phyloP scores from a whole-genome alignment of 1,139 yeast genomes.

The Pichia inconspicua region DNA sequence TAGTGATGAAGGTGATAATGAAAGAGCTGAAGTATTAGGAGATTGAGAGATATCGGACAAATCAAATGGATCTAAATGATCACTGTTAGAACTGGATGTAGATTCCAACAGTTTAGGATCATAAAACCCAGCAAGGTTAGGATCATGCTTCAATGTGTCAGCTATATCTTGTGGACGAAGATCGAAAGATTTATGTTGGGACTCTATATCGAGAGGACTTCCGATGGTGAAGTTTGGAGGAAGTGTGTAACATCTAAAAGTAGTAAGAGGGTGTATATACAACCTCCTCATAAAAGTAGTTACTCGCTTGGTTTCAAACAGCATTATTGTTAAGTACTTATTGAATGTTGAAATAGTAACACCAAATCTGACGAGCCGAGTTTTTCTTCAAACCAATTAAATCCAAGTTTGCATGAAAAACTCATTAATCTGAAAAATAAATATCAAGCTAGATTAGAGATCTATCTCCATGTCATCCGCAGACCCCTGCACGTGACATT shows the following conservation, averaged over 20 bases:
- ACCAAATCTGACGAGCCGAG: neutral
- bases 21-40: neutral
- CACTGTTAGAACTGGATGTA: conserved; percentile 1
- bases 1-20: neutral
- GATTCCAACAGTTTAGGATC: conserved; percentile 7
- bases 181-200: neutral
- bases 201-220: neutral
- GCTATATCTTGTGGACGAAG: conserved; percentile 11
- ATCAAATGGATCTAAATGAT: conserved; percentile 17
- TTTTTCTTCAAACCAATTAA: too few relatives aligned
- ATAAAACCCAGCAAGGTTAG: conserved; percentile 25
- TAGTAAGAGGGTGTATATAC: neutral
- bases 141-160: conserved; percentile 23
- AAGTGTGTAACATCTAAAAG: neutral
- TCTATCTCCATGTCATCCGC: too few relatives aligned
- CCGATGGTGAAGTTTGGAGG: conserved; percentile 5
- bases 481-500: too few relatives aligned
- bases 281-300: neutral
- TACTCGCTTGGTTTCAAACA: neutral
- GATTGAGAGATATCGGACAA: conserved; percentile 18
- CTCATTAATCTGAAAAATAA: too few relatives aligned
- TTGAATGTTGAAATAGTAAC: too few relatives aligned
- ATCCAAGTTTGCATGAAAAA: too few relatives aligned
- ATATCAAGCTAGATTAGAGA: too few relatives aligned
- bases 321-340: too few relatives aligned